These are phyloP conservation scores for Aegle marmelos DNA, from an alignment of 345 rosid species.

Conservation along the genomic window DNA sequence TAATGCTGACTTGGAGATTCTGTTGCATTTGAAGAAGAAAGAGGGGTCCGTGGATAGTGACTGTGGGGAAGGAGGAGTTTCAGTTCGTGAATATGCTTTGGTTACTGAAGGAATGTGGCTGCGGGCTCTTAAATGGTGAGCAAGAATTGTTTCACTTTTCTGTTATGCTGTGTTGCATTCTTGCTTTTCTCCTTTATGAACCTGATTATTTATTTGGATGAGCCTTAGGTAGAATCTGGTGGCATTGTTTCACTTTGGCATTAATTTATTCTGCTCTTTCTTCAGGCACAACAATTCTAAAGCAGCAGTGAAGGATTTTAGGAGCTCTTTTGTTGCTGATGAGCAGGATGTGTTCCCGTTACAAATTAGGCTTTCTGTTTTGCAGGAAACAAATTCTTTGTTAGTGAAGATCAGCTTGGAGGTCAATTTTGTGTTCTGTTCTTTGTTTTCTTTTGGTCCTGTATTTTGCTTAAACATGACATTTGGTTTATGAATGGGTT, in stretches of 20 bases:
- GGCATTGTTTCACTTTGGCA: neutral
- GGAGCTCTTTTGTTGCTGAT: slow-evolving; percentile 27
- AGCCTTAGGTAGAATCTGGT: neutral
- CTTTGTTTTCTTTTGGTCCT: slow-evolving; percentile 1
- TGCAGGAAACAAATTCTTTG: slow-evolving; percentile 38
- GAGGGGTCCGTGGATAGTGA: slow-evolving; percentile 21
- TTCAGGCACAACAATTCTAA: slow-evolving; percentile 51
- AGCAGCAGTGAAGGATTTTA: slow-evolving; percentile 24
- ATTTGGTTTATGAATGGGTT: neutral
- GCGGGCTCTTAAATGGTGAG: slow-evolving; percentile 58
- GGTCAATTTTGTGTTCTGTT: slow-evolving; percentile 30
- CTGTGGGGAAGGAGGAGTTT: slow-evolving; percentile 37
- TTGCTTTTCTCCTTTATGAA: neutral
- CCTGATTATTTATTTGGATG: neutral
- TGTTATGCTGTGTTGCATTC: neutral
- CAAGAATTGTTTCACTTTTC: neutral
- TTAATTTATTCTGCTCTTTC: slow-evolving; percentile 7
- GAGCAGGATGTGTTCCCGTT: slow-evolving; percentile 57
- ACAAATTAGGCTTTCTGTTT: slow-evolving; percentile 52
- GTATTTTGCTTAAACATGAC: neutral
- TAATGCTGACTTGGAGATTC: slow-evolving; percentile 39
- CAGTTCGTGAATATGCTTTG: slow-evolving; percentile 52
- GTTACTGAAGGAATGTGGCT: slow-evolving; percentile 60
- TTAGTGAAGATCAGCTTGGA: slow-evolving; percentile 46
- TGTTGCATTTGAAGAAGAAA: slow-evolving; percentile 49